Conservation (phyloP, 371 early-diverging fungal genomes). For the Dinochytrium kinnereticum region DNA sequence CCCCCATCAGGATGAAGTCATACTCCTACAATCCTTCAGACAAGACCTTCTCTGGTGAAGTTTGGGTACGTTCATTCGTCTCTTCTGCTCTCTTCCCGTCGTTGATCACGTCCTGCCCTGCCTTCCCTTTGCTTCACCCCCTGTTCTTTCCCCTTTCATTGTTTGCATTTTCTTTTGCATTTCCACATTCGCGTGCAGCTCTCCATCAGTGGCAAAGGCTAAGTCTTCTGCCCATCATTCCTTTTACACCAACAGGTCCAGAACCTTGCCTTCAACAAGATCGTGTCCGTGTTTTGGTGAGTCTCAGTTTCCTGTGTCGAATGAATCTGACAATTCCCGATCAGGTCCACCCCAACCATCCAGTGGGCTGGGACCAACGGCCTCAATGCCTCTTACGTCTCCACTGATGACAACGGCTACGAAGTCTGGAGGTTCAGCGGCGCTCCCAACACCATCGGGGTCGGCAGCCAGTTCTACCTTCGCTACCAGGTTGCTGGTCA, state of each 20-base stretch:
- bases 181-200: too few relatives aligned
- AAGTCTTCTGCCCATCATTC: too few relatives aligned
- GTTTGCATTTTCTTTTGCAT: too few relatives aligned
- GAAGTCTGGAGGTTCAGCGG: constrained; percentile 9
- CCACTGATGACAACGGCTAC: background rate
- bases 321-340: background rate
- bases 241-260: too few relatives aligned
- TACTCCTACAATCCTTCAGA: background rate
- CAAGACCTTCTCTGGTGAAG: background rate
- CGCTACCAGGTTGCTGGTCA: background rate
- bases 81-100: background rate
- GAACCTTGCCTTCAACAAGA: constrained; percentile 1
- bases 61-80: background rate
- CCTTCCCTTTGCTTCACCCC: too few relatives aligned
- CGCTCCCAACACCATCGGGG: background rate
- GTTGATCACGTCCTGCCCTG: too few relatives aligned
- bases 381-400: background rate
- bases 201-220: too few relatives aligned
- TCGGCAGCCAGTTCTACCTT: constrained; percentile 12
- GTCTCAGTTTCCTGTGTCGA: background rate
- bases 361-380: constrained; percentile 13
- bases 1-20: background rate
- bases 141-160: too few relatives aligned
- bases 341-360: constrained; percentile 10
- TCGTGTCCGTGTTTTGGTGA: background rate